Evolutionary conservation across 768 basidiomycete species (phyloP), one percentile per base, ranked within the genome.

Genomic region (Chalciporus chontae): DNA sequence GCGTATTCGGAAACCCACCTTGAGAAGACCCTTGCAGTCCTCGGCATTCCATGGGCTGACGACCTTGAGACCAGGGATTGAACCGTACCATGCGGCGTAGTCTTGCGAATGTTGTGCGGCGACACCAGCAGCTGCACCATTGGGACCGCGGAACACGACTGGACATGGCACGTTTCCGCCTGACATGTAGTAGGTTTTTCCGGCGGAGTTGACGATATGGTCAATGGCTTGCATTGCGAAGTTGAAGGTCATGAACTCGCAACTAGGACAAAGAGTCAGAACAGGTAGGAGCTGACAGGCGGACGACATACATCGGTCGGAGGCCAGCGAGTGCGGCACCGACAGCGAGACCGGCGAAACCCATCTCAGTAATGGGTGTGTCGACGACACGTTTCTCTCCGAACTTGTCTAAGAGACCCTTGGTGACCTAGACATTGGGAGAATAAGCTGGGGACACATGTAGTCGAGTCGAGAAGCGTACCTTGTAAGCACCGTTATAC

Each of bases 241-340:
- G 79, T 99, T 98, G 79, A 95, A 98, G 14, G 95, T 98, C 95
- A 97, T 98, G 77, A 97, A 99, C 77, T 98, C 95, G 80, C 94
- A 97, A 64, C 90, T 93, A 52, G 24, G 31, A 36, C 34, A 26
- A 21, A 56, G 52, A 47, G 40, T 62, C 39, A 57, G 42, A 49
- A 27, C 54, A 27, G 14, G 41, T 18, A 41, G 40, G 19, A 44
- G 3, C 38, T 8, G 49, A 42, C 27, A 39, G 19, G 42, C 26
- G 13, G 47, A 47, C 31, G 17, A 61, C 83, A 51, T 68, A 90
- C 90, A 99, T 79, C 53, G 96, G 96, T 60, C 94, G 82, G 49
- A 99, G 83, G 64, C 96, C 96, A 62, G 92, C 84, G 31, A 98
- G 80, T 40, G 91, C 96, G 53, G 96, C 84, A 67, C 96, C 96